Base-by-base conservation (phyloP, 495 filamentous ascomycete species). In the Trichoderma asperelloides region DNA sequence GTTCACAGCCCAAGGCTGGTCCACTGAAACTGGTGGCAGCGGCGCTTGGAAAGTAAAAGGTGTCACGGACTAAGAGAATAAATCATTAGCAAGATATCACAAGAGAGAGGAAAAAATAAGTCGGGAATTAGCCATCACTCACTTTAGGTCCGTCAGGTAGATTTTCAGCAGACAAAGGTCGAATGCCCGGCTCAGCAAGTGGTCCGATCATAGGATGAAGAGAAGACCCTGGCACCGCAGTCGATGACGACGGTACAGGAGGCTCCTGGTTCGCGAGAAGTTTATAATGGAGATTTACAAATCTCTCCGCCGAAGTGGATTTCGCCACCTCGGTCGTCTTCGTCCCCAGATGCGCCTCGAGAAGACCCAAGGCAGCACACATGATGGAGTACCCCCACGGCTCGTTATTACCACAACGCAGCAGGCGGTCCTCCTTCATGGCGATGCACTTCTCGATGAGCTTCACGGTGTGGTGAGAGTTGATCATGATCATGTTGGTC, bases 311-410 rank as follows among this genome's bases (percentile, higher is more conserved):
- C 25, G 74, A 77, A 8, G 72, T 69, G 3, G 76, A 73, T 65
- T 78, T 79, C 8, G 79, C 79, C 8, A 70, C 72, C 70, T 79
- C 77, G 12, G 74, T 63, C 3, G 78, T 75, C 70, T 79, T 78
- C 55, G 68, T 71, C 1, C 76, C 74, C 1, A 80, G 67, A 51
- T 79, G 77, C 0, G 78, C 74, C 69, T 80, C 76, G 13, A 81
- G 69, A n/a, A 81, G 69, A 6, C 78, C 76, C 39, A 77, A 65
- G 0, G 78, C 78, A 1, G 77, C 78, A 40, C 75, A 80, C 76
- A 81, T 75, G 69, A 80, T 79, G 28, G 72, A 72, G 66, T 79
- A 80, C 0, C 77, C 76, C 79, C 79, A 81, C 8, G 78, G 79
- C 69, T 81, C 79, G 73, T 79, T 75, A 68, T 80, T 76, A 6